A percentile compares a stretch with the other conserved stretches of the same genome.
These are phyloP conservation scores for Saccharum officinarum DNA, from an alignment of 176 grass and related monocot species.

Conservation along the genomic window DNA sequence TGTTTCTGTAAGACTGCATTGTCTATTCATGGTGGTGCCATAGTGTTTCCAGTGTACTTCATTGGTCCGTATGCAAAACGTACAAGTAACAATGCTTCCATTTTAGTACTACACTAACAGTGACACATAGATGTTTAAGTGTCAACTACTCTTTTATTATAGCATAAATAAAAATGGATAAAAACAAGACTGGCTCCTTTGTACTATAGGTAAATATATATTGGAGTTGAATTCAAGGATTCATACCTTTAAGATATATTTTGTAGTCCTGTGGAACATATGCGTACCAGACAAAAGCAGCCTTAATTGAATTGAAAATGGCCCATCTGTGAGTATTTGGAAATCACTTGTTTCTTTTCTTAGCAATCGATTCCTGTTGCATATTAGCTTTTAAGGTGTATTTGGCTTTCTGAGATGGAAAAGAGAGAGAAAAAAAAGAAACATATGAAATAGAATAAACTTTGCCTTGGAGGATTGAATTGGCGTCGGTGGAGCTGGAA, in stretches of 20 bases:
- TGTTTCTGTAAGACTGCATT: background rate
- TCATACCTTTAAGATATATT: background rate
- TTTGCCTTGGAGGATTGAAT: conserved; percentile 16
- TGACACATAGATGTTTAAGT: background rate
- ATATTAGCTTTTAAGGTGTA: background rate
- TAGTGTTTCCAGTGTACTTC: background rate
- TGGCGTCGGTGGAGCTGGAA: conserved; percentile 14
- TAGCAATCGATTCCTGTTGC: background rate
- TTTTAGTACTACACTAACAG: background rate
- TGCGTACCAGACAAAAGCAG: background rate
- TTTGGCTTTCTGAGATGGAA: background rate
- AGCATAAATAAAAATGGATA: background rate
- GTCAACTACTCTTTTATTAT: background rate
- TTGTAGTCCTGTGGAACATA: background rate
- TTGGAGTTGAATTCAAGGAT: background rate
- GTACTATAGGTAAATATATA: background rate
- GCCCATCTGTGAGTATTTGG: background rate
- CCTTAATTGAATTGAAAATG: background rate
- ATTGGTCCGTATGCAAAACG: background rate
- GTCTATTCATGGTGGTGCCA: background rate
- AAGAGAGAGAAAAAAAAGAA: background rate
- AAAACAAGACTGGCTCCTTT: background rate
- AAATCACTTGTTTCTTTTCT: background rate
- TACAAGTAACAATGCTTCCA: conserved; percentile 1
- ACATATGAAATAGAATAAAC: background rate